Evolutionary conservation across 306 rosid species (phyloP).

Genomic region (Phaseolus lunatus): DNA sequence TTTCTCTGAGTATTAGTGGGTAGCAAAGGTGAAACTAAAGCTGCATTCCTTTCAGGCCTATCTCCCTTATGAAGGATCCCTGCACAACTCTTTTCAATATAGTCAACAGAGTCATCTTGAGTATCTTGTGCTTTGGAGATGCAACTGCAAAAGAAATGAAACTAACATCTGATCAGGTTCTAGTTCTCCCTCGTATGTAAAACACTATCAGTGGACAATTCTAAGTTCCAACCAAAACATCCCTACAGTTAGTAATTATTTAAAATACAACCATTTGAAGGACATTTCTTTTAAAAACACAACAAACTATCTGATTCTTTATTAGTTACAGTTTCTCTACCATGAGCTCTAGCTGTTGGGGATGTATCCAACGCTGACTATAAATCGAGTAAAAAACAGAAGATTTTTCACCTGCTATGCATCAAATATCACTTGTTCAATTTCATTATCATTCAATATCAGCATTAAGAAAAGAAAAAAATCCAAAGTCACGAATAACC

Average conservation of each 20-base stretch:
- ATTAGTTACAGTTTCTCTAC: not conserved
- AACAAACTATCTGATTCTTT: conserved; percentile 16
- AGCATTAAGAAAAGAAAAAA: not conserved
- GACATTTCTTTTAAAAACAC: not conserved
- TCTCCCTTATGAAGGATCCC: conserved; percentile 34
- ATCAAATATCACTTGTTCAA: not conserved
- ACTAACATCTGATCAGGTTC: conserved; percentile 30
- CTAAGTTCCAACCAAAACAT: conserved; percentile 8
- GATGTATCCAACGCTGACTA: not conserved
- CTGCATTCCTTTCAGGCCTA: conserved; percentile 49
- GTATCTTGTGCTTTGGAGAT: conserved; percentile 42
- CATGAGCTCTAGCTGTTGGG: not conserved
- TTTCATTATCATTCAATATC: conserved; percentile 3
- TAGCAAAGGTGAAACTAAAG: conserved; percentile 50
- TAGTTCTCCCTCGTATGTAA: not conserved
- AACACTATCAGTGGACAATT: conserved; percentile 8
- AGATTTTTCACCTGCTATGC: not conserved
- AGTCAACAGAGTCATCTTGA: conserved; percentile 38
- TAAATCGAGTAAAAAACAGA: not conserved
- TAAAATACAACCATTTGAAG: conserved; percentile 15
- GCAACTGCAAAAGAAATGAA: conserved; percentile 46
- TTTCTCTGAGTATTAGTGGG: conserved; percentile 58
- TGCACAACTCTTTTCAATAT: conserved; percentile 40
- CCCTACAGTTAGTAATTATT: not conserved
- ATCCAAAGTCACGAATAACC: conserved; percentile 54